Percentiles rank a stretch among this genome's conserved stretches.
Evolutionary conservation across 257 asterid genomes (phyloP).

Genomic region (Eucommia ulmoides): DNA sequence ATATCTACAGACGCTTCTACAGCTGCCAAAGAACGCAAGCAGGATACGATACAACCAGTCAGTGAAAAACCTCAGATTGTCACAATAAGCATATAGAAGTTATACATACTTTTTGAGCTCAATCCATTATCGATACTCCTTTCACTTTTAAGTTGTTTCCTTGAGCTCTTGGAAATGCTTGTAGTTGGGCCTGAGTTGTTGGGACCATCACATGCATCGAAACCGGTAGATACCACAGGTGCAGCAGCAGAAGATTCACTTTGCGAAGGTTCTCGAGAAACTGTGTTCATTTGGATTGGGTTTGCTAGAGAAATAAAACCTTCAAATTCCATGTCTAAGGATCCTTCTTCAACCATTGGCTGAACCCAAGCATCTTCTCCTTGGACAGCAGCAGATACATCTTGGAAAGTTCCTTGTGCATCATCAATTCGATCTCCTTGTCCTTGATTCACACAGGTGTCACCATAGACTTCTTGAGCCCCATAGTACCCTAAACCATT

Average conservation of each 20-base stretch:
- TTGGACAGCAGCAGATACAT: slow-evolving; percentile 21
- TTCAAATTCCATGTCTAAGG: slow-evolving; percentile 30
- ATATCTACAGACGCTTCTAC: too few species aligned
- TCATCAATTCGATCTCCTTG: slow-evolving; percentile 26
- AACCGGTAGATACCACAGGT: slow-evolving; percentile 35
- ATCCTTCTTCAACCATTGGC: slow-evolving; percentile 36
- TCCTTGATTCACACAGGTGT: slow-evolving; percentile 20
- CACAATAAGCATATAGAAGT: neutral
- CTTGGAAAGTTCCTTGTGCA: slow-evolving; percentile 28
- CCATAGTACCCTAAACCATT: slow-evolving; percentile 34
- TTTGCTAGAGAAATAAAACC: slow-evolving; percentile 33
- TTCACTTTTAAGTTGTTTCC: slow-evolving; percentile 33
- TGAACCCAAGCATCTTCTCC: slow-evolving; percentile 31
- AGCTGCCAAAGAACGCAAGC: neutral
- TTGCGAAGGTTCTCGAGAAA: slow-evolving; percentile 63
- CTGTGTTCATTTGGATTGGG: slow-evolving; percentile 26
- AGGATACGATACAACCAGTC: neutral
- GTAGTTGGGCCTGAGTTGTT: slow-evolving; percentile 53
- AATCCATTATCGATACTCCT: slow-evolving; percentile 39
- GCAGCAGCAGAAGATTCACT: slow-evolving; percentile 81
- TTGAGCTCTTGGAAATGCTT: slow-evolving; percentile 41
- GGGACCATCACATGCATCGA: slow-evolving; percentile 51
- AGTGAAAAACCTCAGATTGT: neutral
- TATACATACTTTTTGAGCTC: slow-evolving; percentile 22
- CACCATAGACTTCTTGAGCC: slow-evolving; percentile 19